phyloP scores from a whole-genome alignment of 2,329 filamentous ascomycete species.

The Arthrobotrys pseudoclavata region DNA sequence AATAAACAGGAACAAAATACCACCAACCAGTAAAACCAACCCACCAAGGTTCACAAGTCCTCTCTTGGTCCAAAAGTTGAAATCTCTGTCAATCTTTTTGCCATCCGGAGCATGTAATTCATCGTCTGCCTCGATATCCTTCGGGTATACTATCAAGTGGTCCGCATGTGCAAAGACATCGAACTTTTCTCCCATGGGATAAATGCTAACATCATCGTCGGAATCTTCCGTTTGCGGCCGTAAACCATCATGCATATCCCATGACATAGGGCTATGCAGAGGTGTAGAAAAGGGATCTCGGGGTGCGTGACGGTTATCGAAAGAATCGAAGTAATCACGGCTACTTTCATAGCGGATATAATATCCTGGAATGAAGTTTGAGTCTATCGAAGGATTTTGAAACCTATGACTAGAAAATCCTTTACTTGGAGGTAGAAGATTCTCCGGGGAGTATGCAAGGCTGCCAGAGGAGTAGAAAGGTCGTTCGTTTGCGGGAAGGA shows the following conservation, averaged over 20 bases:
- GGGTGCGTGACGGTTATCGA: slow-evolving; percentile 26
- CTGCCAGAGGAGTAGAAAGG: slow-evolving; percentile 35
- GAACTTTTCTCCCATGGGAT: slow-evolving; percentile 80
- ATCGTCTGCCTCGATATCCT: slow-evolving; percentile 81
- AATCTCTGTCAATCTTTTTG: slow-evolving; percentile 74
- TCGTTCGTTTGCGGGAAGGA: slow-evolving; percentile 28
- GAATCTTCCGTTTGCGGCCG: slow-evolving; percentile 74
- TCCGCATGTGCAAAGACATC: slow-evolving; percentile 76
- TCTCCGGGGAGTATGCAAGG: slow-evolving; percentile 33
- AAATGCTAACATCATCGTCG: slow-evolving; percentile 72
- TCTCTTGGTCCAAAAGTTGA: slow-evolving; percentile 76
- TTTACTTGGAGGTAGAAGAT: slow-evolving; percentile 37
- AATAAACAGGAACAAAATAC: slow-evolving; percentile 76
- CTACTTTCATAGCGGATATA: slow-evolving; percentile 42
- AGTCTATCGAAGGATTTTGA: slow-evolving; percentile 42
- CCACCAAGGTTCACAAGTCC: slow-evolving; percentile 77
- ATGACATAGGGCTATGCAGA: slow-evolving; percentile 41
- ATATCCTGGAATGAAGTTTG: slow-evolving; percentile 45
- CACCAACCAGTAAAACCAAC: slow-evolving; percentile 73
- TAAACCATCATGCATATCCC: slow-evolving; percentile 41
- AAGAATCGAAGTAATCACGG: slow-evolving; percentile 49
- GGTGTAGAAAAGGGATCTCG: slow-evolving; percentile 55
- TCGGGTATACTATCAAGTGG: slow-evolving; percentile 76
- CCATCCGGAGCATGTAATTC: slow-evolving; percentile 79
- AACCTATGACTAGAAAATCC: slow-evolving; percentile 46